Conservation (phyloP, 139 green algal species). For the Picochlorum sp. region DNA sequence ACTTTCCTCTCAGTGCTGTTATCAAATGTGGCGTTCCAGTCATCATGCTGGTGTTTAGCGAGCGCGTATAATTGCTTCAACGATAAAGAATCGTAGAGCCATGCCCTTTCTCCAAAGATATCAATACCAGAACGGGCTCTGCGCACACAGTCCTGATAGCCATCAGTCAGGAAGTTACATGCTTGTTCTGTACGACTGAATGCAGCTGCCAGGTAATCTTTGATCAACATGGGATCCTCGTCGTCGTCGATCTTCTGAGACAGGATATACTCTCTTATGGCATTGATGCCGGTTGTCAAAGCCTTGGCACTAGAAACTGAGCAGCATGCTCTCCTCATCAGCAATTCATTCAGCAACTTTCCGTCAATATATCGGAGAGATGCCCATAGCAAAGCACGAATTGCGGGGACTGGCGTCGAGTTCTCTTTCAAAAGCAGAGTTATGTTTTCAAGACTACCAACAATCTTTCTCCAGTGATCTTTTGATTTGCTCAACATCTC, state of each 20-base stretch:
- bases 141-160: no score
- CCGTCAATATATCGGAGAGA: conserved; percentile 39
- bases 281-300: conserved; percentile 30
- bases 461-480: conserved; percentile 17
- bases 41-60: conserved; percentile 51
- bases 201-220: no score
- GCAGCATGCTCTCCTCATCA: conserved; percentile 45
- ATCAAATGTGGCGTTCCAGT: conserved; percentile 34
- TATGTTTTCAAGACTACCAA: conserved; percentile 36
- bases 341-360: conserved; percentile 46
- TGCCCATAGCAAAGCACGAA: conserved; percentile 26
- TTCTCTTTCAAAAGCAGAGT: background rate
- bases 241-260: conserved; percentile 16
- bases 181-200: no score
- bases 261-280: conserved; percentile 24
- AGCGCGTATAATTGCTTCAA: conserved; percentile 39
- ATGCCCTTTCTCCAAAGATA: conserved; percentile 24
- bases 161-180: no score
- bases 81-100: conserved; percentile 25
- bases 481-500: background rate
- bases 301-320: conserved; percentile 41
- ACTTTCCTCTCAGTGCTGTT: conserved; percentile 20
- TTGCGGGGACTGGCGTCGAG: conserved; percentile 17
- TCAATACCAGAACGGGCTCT: conserved; percentile 25
- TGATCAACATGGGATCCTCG: conserved; percentile 12